Evolutionary conservation across 1,139 yeast species (phyloP).

Genomic region (Lodderomyces metapsilosis): DNA sequence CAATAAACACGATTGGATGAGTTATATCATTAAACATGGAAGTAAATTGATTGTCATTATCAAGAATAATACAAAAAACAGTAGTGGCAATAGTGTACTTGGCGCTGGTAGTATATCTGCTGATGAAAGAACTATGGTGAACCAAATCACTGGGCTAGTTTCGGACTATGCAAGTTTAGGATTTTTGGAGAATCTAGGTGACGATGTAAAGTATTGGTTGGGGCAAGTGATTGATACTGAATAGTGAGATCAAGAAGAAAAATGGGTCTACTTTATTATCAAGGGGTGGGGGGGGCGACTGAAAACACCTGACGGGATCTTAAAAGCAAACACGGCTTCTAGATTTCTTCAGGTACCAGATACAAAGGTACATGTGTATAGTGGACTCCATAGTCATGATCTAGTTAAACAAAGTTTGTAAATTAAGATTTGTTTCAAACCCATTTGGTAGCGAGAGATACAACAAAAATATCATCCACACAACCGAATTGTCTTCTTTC

Average conservation of each 20-base stretch:
- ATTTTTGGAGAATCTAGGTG: slow-evolving; percentile 44
- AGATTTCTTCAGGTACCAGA: too few species aligned
- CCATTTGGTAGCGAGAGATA: too few species aligned
- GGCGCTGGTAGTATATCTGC: background rate
- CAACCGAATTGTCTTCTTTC: too few species aligned
- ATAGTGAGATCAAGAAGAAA: background rate
- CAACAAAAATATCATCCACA: too few species aligned
- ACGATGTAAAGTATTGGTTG: slow-evolving; percentile 45
- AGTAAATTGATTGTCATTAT: slow-evolving; percentile 35
- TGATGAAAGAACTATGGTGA: slow-evolving; percentile 12
- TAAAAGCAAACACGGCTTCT: too few species aligned
- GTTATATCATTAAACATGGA: slow-evolving; percentile 36
- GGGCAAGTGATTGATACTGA: slow-evolving; percentile 14
- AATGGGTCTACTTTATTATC: too few species aligned
- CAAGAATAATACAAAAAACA: slow-evolving; percentile 32
- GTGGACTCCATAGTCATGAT: too few species aligned
- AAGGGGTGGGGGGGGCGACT: too few species aligned
- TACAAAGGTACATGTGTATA: too few species aligned
- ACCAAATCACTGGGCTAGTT: slow-evolving; percentile 24
- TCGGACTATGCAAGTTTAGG: slow-evolving; percentile 32
- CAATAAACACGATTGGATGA: slow-evolving; percentile 44
- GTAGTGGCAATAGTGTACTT: slow-evolving; percentile 8
- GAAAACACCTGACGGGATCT: too few species aligned
- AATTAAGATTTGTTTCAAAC: too few species aligned
- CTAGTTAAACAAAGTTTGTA: too few species aligned